Conservation (phyloP, 2,329 filamentous ascomycete genomes). For the Neonectria coccinea region DNA sequence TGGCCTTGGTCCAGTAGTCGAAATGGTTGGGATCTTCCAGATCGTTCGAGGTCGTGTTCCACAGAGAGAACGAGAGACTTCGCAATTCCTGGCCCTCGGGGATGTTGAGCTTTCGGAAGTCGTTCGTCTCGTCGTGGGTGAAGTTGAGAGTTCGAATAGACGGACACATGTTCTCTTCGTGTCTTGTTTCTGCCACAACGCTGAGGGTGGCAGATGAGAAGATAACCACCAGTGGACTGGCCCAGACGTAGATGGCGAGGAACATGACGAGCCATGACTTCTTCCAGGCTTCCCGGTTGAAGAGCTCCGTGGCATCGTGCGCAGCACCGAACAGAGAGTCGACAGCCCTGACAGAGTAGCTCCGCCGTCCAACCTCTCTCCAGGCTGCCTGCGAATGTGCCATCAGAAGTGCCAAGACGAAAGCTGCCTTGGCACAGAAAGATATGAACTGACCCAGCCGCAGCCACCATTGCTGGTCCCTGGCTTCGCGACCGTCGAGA, state of each 20-base stretch:
- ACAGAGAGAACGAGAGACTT: conserved; percentile 32
- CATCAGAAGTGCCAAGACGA: conserved; percentile 27
- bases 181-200: conserved; percentile 15
- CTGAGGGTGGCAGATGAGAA: conserved; percentile 35
- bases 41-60: conserved; percentile 25
- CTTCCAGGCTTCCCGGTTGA: conserved; percentile 36
- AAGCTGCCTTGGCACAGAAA: conserved; percentile 26
- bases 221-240: conserved; percentile 37
- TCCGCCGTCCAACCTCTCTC: conserved; percentile 22
- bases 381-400: conserved; percentile 29
- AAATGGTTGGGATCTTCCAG: conserved; percentile 15
- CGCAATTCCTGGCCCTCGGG: conserved; percentile 22
- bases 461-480: conserved; percentile 25
- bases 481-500: conserved; percentile 20
- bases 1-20: conserved; percentile 33
- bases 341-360: conserved; percentile 28
- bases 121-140: conserved; percentile 31
- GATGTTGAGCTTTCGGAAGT: conserved; percentile 13
- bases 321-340: conserved; percentile 36
- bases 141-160: conserved; percentile 41
- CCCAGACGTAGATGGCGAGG: conserved; percentile 39
- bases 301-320: conserved; percentile 29
- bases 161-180: conserved; percentile 22
- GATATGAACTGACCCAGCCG: conserved; percentile 32
- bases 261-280: conserved; percentile 41